Conservation (phyloP, 2,329 filamentous ascomycete genomes). For the Venturia asperata region DNA sequence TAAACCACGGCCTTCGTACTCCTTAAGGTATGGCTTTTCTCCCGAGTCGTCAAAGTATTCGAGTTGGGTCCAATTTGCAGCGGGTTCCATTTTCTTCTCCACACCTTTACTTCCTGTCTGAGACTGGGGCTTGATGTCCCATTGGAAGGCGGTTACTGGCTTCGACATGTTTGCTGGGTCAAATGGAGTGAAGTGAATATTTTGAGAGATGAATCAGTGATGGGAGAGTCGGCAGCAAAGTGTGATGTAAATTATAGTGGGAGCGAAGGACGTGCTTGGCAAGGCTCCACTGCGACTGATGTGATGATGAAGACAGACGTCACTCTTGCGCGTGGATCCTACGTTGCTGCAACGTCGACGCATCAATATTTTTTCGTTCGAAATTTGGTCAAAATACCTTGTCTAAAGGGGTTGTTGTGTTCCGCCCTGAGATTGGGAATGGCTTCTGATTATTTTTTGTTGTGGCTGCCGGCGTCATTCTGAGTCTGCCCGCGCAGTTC, state of each 20-base stretch:
- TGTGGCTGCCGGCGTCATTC: background rate
- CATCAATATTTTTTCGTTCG: background rate
- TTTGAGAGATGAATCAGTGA: background rate
- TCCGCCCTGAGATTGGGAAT: background rate
- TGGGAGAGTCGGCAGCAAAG: too few relatives aligned
- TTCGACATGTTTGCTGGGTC: constrained; percentile 10
- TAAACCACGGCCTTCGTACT: constrained; percentile 69
- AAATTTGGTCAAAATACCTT: background rate
- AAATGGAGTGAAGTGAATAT: background rate
- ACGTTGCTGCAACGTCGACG: background rate
- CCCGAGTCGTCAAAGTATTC: constrained; percentile 29
- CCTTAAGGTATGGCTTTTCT: constrained; percentile 39
- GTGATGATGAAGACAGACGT: background rate
- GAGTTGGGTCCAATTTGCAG: constrained; percentile 30
- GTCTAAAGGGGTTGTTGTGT: background rate
- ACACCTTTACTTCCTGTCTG: constrained; percentile 29
- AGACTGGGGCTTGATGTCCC: constrained; percentile 26
- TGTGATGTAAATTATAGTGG: too few relatives aligned
- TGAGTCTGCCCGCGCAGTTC: background rate
- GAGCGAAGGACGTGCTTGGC: background rate
- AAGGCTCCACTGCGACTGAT: background rate
- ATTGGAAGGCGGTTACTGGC: constrained; percentile 25
- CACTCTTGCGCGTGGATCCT: background rate
- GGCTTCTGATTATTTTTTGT: background rate
- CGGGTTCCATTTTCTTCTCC: constrained; percentile 28